Evolutionary conservation across 2,329 filamentous ascomycete genomes (phyloP).

Genomic region (Nakataea oryzae): DNA sequence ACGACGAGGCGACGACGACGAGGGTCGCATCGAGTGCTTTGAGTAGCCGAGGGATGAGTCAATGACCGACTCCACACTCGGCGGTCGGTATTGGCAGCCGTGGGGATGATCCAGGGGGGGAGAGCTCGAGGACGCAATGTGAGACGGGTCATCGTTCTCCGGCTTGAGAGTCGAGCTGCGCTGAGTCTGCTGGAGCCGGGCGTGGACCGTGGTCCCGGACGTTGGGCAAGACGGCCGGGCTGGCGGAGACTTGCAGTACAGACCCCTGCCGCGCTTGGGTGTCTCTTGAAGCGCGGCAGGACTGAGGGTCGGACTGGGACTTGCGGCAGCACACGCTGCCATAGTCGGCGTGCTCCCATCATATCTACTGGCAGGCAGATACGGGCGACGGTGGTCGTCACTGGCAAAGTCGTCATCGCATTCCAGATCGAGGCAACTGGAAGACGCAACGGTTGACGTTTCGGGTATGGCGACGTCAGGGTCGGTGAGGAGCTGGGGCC

Average conservation of each 20-base stretch:
- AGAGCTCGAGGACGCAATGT: neutral
- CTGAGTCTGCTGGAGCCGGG: neutral
- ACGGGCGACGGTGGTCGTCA: neutral
- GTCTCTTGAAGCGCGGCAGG: neutral
- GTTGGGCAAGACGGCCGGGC: neutral
- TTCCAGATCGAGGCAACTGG: neutral
- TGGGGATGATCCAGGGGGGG: neutral
- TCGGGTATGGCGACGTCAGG: constrained; percentile 2
- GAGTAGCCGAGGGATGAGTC: constrained; percentile 1
- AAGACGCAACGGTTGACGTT: neutral
- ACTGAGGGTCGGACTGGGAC: too few species aligned
- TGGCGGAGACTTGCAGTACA: neutral
- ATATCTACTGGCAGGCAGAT: neutral
- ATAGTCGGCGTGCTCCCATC: neutral
- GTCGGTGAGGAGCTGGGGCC: neutral
- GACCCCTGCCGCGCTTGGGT: neutral
- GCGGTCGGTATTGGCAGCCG: neutral
- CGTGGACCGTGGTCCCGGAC: neutral
- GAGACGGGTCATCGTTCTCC: neutral
- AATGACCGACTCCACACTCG: constrained; percentile 4
- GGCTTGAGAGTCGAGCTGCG: neutral
- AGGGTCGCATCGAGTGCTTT: neutral
- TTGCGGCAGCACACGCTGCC: neutral
- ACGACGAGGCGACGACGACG: too few species aligned
- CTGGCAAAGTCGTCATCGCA: neutral